Conservation (phyloP, 768 basidiomycete genomes). For the Dentipellis sp. region DNA sequence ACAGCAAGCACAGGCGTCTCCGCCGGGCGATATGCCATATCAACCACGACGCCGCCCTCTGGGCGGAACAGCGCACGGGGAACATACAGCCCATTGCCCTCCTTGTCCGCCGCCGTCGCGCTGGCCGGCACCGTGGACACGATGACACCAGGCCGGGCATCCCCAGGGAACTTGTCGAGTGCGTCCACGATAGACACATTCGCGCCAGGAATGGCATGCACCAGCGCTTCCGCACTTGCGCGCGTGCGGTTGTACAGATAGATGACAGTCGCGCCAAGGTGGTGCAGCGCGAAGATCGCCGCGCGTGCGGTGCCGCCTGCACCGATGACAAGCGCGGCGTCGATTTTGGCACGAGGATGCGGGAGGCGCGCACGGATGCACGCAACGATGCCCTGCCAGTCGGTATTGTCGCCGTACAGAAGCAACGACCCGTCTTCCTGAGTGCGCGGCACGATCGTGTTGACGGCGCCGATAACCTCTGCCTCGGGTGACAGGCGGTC, state of each 20-base stretch:
- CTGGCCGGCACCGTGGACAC: conserved; percentile 83
- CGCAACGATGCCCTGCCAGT: conserved; percentile 82
- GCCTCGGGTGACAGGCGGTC: conserved; percentile 77
- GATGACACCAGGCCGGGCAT: conserved; percentile 63
- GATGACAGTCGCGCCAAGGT: conserved; percentile 57
- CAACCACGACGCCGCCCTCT: conserved; percentile 71
- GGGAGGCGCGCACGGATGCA: conserved; percentile 37
- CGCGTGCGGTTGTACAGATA: conserved; percentile 85
- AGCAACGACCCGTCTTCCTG: conserved; percentile 32
- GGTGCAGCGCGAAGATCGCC: conserved; percentile 81
- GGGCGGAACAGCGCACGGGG: conserved; percentile 46
- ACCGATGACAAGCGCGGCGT: conserved; percentile 77
- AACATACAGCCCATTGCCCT: conserved; percentile 33
- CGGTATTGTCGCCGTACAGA: conserved; percentile 92
- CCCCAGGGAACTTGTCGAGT: conserved; percentile 40
- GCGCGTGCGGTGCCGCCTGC: conserved; percentile 94
- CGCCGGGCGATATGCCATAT: conserved; percentile 91
- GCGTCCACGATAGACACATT: conserved; percentile 51
- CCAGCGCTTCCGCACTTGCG: conserved; percentile 63
- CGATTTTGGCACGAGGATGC: conserved; percentile 25
- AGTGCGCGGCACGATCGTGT: conserved; percentile 68
- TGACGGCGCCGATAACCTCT: conserved; percentile 85
- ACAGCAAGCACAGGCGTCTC: conserved; percentile 72
- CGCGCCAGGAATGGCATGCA: conserved; percentile 53
- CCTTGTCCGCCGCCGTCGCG: conserved; percentile 35